These are phyloP conservation scores for Geotrichum phurueaensis DNA, from an alignment of 1,139 yeast genomes.

Conservation along the genomic window DNA sequence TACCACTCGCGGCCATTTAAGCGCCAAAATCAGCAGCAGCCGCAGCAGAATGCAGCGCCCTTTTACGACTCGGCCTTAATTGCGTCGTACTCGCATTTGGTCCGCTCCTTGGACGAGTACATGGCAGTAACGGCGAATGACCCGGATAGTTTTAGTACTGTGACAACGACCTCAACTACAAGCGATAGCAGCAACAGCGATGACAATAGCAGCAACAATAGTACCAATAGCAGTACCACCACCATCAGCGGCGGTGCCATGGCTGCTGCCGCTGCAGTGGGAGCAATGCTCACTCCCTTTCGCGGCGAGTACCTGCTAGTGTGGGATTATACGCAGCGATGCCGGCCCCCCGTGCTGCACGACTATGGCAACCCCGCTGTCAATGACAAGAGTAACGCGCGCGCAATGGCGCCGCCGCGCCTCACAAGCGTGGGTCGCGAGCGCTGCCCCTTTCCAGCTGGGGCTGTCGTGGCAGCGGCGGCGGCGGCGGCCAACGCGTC, in stretches of 20 bases:
- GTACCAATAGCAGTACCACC: not conserved
- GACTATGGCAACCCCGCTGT: conserved; percentile 51
- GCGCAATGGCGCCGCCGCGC: not conserved
- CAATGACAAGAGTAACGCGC: not conserved
- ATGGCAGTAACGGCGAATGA: not conserved
- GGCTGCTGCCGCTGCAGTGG: not conserved
- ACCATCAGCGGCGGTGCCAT: not conserved
- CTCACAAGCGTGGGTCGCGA: not conserved
- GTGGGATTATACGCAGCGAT: conserved; percentile 72
- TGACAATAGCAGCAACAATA: not conserved
- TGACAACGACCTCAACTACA: not conserved
- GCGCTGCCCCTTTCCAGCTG: not conserved
- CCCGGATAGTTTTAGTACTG: not conserved
- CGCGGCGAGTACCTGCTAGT: conserved; percentile 51
- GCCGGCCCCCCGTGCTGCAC: conserved; percentile 74
- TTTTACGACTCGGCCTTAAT: not conserved
- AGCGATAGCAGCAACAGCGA: not conserved
- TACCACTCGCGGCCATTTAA: not conserved
- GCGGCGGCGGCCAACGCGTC: not conserved
- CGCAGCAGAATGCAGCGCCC: not conserved
- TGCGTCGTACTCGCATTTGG: not conserved
- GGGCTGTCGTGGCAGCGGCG: not conserved
- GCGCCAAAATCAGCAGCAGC: not conserved
- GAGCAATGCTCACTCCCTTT: not conserved
- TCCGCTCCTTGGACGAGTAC: not conserved